Evolutionary conservation across 2,329 filamentous ascomycete species (phyloP).

Genomic region (Penicillium sp.): DNA sequence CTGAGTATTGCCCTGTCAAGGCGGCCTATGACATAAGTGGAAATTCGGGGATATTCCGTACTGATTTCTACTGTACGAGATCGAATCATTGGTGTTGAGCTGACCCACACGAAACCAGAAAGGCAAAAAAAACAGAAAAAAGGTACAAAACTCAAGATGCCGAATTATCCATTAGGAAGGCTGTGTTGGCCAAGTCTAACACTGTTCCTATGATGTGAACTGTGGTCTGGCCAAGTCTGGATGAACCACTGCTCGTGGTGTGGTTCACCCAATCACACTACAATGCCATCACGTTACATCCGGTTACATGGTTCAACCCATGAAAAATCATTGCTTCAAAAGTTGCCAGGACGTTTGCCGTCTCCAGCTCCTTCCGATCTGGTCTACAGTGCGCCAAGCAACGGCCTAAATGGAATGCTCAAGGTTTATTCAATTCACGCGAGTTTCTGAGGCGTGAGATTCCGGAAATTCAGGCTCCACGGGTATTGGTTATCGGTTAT

Average conservation of each 20-base stretch:
- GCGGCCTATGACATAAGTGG: background rate
- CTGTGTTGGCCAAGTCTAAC: background rate
- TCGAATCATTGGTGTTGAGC: too few relatives aligned
- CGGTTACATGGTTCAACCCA: background rate
- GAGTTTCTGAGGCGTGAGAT: too few relatives aligned
- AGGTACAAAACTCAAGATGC: constrained; percentile 11
- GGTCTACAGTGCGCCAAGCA: too few relatives aligned
- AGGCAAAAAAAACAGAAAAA: background rate
- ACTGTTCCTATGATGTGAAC: constrained; percentile 3
- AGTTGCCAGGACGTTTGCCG: background rate
- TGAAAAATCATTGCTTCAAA: background rate
- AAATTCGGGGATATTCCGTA: background rate
- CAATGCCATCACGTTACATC: background rate
- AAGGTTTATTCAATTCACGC: too few relatives aligned
- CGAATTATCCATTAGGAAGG: constrained; percentile 1
- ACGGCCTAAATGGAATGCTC: too few relatives aligned
- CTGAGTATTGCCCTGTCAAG: background rate
- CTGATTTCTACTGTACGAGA: background rate
- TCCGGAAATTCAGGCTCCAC: too few relatives aligned
- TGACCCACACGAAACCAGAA: background rate
- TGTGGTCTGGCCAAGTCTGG: background rate
- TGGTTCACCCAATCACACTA: constrained; percentile 6
- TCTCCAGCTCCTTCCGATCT: background rate
- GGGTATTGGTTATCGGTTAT: too few relatives aligned
- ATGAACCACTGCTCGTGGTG: background rate